Conservation (phyloP, 108 stramenopile genomes). For the Pseudonitzschia multiseries region DNA sequence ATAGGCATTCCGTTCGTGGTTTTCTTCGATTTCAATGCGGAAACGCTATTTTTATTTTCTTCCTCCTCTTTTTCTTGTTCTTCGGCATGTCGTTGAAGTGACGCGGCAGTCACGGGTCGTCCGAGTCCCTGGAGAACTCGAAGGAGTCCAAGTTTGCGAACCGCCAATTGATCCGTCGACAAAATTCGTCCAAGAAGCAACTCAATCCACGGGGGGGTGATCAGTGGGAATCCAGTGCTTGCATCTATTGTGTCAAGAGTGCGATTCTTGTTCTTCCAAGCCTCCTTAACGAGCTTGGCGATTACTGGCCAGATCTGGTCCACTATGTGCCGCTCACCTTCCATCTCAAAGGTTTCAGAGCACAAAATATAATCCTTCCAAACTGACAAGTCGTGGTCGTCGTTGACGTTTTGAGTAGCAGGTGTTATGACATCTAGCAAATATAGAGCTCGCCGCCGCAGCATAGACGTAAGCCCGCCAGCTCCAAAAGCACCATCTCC, state of each 20-base stretch:
- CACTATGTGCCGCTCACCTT: slow-evolving; percentile 75
- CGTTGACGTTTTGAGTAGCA: slow-evolving; percentile 5
- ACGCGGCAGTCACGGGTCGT: slow-evolving; percentile 20
- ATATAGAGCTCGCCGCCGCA: slow-evolving; percentile 66
- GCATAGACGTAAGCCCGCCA: slow-evolving; percentile 36
- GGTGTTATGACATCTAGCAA: slow-evolving; percentile 51
- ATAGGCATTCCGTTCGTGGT: not conserved
- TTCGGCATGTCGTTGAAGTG: slow-evolving; percentile 5
- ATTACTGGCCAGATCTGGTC: slow-evolving; percentile 83
- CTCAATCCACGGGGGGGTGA: slow-evolving; percentile 63
- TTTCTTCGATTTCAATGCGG: not conserved
- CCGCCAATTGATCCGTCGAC: slow-evolving; percentile 56
- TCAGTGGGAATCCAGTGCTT: slow-evolving; percentile 1
- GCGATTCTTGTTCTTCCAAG: slow-evolving; percentile 1
- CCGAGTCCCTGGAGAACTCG: slow-evolving; percentile 61
- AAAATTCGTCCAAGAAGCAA: slow-evolving; percentile 62
- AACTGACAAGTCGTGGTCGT: not conserved
- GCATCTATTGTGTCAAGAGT: not conserved
- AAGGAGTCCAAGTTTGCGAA: slow-evolving; percentile 76
- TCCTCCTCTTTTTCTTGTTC: slow-evolving; percentile 3
- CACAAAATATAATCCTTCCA: slow-evolving; percentile 80
- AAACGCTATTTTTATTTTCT: not conserved
- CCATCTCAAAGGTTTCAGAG: slow-evolving; percentile 84
- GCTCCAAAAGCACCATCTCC: slow-evolving; percentile 15
- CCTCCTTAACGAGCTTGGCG: slow-evolving; percentile 40